phyloP scores from a whole-genome alignment of 345 rosid species.

The Salix suchowensis region DNA sequence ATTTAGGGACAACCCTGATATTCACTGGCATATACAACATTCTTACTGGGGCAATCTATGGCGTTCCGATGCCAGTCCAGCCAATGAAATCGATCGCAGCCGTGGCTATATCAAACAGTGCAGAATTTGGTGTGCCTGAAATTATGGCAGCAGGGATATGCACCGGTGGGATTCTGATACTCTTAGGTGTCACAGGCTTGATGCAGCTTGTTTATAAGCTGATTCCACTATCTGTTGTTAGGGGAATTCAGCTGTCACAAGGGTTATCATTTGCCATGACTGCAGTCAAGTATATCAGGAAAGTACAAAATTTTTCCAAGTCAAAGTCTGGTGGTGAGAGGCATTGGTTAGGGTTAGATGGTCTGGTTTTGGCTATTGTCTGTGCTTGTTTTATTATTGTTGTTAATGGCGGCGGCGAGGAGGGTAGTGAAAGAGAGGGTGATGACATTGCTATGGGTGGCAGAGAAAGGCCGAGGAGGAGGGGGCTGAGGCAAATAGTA shows the following conservation, averaged over 20 bases:
- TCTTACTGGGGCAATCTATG: conserved; percentile 64
- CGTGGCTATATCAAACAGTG: conserved; percentile 46
- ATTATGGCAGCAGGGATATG: conserved; percentile 73
- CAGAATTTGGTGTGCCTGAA: conserved; percentile 64
- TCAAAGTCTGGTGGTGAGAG: conserved; percentile 53
- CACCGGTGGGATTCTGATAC: conserved; percentile 59
- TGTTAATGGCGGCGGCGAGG: conserved; percentile 62
- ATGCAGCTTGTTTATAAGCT: conserved; percentile 63
- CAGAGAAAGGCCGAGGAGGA: conserved; percentile 26
- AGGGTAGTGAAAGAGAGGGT: conserved; percentile 18
- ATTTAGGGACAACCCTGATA: conserved; percentile 72
- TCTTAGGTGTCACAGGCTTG: conserved; percentile 66
- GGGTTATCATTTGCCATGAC: conserved; percentile 75
- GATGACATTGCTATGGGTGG: not conserved
- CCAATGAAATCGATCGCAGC: conserved; percentile 88
- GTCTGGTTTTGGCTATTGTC: conserved; percentile 58
- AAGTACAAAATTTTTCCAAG: conserved; percentile 56
- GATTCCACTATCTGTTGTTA: conserved; percentile 62
- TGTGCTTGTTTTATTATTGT: conserved; percentile 59
- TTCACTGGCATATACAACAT: conserved; percentile 72
- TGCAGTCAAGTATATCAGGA: conserved; percentile 65
- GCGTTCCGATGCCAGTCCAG: conserved; percentile 93
- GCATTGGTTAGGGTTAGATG: conserved; percentile 75
- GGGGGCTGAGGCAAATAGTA: conserved; percentile 33
- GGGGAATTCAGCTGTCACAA: conserved; percentile 83